Base-by-base conservation (phyloP, 2,329 filamentous ascomycete genomes). In the Clarireedia hainanense region DNA sequence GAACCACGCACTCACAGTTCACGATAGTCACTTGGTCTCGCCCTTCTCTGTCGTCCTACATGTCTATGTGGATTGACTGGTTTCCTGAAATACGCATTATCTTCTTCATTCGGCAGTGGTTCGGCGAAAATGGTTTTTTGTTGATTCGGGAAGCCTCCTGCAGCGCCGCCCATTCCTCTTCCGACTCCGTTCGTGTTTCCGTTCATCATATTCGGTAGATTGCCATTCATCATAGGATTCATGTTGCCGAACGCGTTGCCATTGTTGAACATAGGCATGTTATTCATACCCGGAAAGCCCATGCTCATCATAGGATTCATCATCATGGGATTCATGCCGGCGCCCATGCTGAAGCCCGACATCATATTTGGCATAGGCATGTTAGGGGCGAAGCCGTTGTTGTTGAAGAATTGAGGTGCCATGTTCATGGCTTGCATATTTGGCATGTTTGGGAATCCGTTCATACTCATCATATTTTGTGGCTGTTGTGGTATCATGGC, bases 31-130 rank as follows among this genome's bases (percentile, higher is more conserved):
- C 89, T 94, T 10, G 91, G 91, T 55, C 94, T 81, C 54, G 89
- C 83, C 64, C 89, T 80, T 61, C 86, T 83, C 65, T 90, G 85
- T 65, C 88, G 82, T 67, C 91, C 89, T 71, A 91, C 86, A 68
- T 94, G 89, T 50, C 94, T 83, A 68, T 96, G 89, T 2, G 91
- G 92, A 69, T 99, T 99, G 60, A 97, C 89, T 0, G 94, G 94
- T 71, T 96, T 92, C 57, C 94, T 83, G 70, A 97, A 95, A 73
- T 99, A 99, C 6, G 94, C 89, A 58, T 91, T 89, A 57, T 95
- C 91, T 55, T 95, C 89, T 61, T 83, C 83, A 57, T 80, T 84
- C 2, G 79, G 78, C 57, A 76, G 73, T 12, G 77, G 76, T 17
- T 76, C 75, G 36, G 74, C 74, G 64, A 80, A 69, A 30, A 68